Base-by-base conservation (phyloP, 768 basidiomycete species). In the Paxillus ammoniavirescens region DNA sequence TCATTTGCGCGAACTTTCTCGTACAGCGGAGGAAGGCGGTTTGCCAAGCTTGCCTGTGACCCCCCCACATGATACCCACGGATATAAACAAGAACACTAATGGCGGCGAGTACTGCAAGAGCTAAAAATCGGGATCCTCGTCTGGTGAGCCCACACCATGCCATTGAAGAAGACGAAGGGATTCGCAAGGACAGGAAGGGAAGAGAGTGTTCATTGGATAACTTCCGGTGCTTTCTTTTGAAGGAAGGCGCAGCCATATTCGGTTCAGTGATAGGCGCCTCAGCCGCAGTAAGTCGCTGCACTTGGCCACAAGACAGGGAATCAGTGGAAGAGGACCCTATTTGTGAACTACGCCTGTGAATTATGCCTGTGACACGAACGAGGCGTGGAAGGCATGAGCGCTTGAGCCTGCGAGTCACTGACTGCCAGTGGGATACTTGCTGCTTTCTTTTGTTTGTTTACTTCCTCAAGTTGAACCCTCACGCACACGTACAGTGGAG, bases 11-110 rank as follows among this genome's bases (percentile, higher is more conserved):
- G 70, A 47, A 69, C 75, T 18, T 64, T 55, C 26, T 72, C 63
- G 55, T 77, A 82, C 9, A 78, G 54, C 1, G 81, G 80, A 14
- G 80, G 79, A 21, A 60, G 56, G 31, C 28, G 55, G 17, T 35
- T 23, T 3, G 8, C 51, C 2, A 31, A 10, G 28, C 42, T 44
- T 12, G 35, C 21, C n/a, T 46, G n/a, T n/a, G n/a, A n/a, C n/a
- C n/a, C 48, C 2, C 8, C 21, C 7, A 55, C 14, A 10, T 55
- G 38, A 21, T 50, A 52, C 57, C 54, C 54, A 26, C 49, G 51
- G 33, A 52, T n/a, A 50, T 54, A 54, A 21, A 54, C 2, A n/a
- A 66, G 35, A 12, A 64, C 47, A n/a, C 41, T 59, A 17, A 58
- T n/a, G n/a, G n/a, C 35, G 37, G 47, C 47, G 21, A 55, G 46